Conservation (phyloP, 495 filamentous ascomycete genomes). For the Neurospora hispaniola region DNA sequence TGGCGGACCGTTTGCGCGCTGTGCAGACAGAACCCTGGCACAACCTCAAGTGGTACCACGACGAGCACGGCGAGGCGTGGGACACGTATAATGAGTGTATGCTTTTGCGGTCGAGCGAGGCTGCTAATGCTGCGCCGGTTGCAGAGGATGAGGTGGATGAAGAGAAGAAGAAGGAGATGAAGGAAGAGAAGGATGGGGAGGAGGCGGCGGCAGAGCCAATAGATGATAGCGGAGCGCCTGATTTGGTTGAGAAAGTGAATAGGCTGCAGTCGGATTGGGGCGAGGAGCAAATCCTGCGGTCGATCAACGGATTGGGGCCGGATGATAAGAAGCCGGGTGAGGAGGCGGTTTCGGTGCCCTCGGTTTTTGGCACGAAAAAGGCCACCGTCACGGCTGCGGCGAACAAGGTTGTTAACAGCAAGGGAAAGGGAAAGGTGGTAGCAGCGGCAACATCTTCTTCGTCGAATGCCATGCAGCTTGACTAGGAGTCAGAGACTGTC, state of each 20-base stretch:
- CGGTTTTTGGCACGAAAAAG: neutral
- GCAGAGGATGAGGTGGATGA: neutral
- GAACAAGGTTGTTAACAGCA: neutral
- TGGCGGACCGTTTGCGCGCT: conserved; percentile 34
- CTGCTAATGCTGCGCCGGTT: neutral
- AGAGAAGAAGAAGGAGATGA: neutral
- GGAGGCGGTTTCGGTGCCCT: conserved; percentile 8
- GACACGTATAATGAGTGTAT: conserved; percentile 31
- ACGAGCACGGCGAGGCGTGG: conserved; percentile 35
- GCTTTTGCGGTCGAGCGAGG: conserved; percentile 14
- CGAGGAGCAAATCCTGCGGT: conserved; percentile 28
- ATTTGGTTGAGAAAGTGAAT: conserved; percentile 19
- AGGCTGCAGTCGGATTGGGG: conserved; percentile 27
- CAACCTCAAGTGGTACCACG: conserved; percentile 32
- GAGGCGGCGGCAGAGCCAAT: conserved; percentile 7
- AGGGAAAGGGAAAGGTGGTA: conserved; percentile 18
- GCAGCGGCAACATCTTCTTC: neutral
- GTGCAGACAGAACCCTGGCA: conserved; percentile 36
- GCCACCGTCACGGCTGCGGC: neutral
- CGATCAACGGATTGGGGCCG: conserved; percentile 24
- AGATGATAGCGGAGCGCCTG: conserved; percentile 12
- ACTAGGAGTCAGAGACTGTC: neutral
- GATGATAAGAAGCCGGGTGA: conserved; percentile 19
- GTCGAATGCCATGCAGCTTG: conserved; percentile 7
- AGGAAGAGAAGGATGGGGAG: conserved; percentile 22